Base-by-base conservation (phyloP, 1,284 basidiomycete genomes). In the Tilletia setariae region DNA sequence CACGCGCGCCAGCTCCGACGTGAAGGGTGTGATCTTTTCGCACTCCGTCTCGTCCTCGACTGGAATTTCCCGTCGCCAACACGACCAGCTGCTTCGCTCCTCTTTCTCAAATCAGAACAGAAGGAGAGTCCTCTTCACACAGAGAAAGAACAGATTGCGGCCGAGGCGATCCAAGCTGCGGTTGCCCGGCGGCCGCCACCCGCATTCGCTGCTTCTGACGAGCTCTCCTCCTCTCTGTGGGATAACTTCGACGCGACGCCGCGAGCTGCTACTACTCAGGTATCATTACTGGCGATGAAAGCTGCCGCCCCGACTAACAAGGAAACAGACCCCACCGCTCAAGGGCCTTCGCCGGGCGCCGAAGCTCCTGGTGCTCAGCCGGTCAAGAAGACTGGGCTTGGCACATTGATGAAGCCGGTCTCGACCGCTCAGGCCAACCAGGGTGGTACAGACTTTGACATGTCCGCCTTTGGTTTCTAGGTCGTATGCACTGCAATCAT, bases 381-480 rank as follows among this genome's bases (percentile, higher is more conserved):
- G 9, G 15, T 7, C 25, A 61, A 61, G 28, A 61, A 61, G 56
- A 61, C 56, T 8, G 56, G 56, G 7, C 56, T 61, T 25, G 56
- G 56, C 30, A 35, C 56, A 30, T 21, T 61, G 56, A 61, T 61
- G 32, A 61, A 61, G 56, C 56, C 56, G 6, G 28, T 30, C 2
- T 61, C 56, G 11, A n/a, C 28, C 28, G 28, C 65, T 16, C 64
- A 68, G 1, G 43, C 68, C 11, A 25, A 66, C 7, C 70, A 72
- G 47, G 67, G 68, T 30, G 61, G 65, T 16, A 35, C 63, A 6
- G 70, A 67, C 59, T 69, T 72, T 59, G 70, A 72, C 59, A 44
- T 69, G 56, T 49, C 28, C 4, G 68, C 70, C 4, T 72, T 72
- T 63, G 70, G 68, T 7, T 68, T 67, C 35, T 72, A 40, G 35